Evolutionary conservation across 2,329 filamentous ascomycete genomes (phyloP), one percentile per base, ranked within the genome.

Genomic region (Aureobasidium leucospermi): DNA sequence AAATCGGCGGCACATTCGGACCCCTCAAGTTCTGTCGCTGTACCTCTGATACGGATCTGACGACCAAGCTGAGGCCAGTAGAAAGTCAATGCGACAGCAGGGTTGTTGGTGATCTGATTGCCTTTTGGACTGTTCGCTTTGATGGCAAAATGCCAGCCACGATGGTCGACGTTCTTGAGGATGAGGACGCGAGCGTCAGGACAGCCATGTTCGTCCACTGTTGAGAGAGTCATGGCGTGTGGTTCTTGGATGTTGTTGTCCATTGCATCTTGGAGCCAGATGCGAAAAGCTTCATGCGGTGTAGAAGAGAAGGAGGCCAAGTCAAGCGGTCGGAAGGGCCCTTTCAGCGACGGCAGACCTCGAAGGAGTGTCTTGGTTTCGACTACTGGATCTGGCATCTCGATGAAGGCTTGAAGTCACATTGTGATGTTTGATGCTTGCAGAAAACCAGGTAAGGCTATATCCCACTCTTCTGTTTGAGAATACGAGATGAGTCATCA

Each of bases 71-170:
- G 34, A 4, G 48, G 19, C 48, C 48, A 51, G 34, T 51, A 51
- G 34, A 51, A 51, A n/a, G 48, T 51, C 48, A 51, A 39, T 39
- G 48, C 48, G 11, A 51, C 48, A 6, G 48, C 48, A 3, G 48
- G 19, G 13, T 51, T 51, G 34, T 51, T 39, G 1, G 8, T 5
- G 8, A 51, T 51, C 19, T 51, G 48, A 28, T 6, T 8, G 5
- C 48, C 48, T 7, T 51, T 51, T 0, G 48, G 48, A 6, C 48
- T 51, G 48, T 51, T 32, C 8, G 48, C 34, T 16, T 51, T 51
- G 34, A 51, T 51, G 0, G 48, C 48, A 2, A 51, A 39, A 5
- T 51, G 48, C 34, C 48, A 51, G 1, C 48, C 48, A 5, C 48
- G 48, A 9, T 39, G 34, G 10, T 51, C 48, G 11, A 51, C 4